Evolutionary conservation across 2,329 filamentous ascomycete species (phyloP).

Genomic region (Claviceps sp.): DNA sequence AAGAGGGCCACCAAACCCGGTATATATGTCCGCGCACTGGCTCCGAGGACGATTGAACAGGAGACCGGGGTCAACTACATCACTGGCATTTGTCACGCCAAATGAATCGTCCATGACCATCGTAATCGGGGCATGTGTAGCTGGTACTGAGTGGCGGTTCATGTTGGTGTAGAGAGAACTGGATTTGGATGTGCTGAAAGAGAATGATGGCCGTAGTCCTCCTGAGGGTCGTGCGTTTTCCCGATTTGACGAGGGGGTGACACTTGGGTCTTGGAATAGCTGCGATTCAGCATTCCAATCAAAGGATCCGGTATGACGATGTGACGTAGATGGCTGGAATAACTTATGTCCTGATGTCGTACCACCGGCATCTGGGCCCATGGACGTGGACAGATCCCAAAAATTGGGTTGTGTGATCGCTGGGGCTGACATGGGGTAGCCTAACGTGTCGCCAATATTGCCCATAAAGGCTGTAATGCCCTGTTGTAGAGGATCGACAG

Average conservation of each 20-base stretch:
- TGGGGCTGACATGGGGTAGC: slow-evolving; percentile 46
- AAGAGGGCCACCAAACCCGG: slow-evolving; percentile 19
- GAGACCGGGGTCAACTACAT: slow-evolving; percentile 46
- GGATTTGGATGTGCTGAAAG: slow-evolving; percentile 34
- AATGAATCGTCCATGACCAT: slow-evolving; percentile 34
- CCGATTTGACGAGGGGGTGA: slow-evolving; percentile 20
- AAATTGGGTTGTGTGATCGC: slow-evolving; percentile 34
- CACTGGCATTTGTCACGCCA: slow-evolving; percentile 28
- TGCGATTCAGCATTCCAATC: slow-evolving; percentile 45
- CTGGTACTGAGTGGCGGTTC: slow-evolving; percentile 20
- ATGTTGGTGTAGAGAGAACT: slow-evolving; percentile 9
- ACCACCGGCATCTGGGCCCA: slow-evolving; percentile 51
- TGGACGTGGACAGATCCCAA: slow-evolving; percentile 40
- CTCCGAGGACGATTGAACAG: slow-evolving; percentile 40
- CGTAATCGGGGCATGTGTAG: slow-evolving; percentile 26
- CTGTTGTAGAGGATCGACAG: slow-evolving; percentile 34
- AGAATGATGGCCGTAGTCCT: slow-evolving; percentile 33
- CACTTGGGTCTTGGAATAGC: slow-evolving; percentile 36
- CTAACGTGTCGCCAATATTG: slow-evolving; percentile 41
- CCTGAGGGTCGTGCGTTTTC: slow-evolving; percentile 23
- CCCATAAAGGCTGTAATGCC: slow-evolving; percentile 34
- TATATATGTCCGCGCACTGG: slow-evolving; percentile 25
- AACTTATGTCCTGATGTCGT: slow-evolving; percentile 27
- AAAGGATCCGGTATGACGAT: slow-evolving; percentile 36
- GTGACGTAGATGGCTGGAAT: slow-evolving; percentile 23